Conservation (phyloP, 2,329 filamentous ascomycete species). For the Penicillium thymicola region DNA sequence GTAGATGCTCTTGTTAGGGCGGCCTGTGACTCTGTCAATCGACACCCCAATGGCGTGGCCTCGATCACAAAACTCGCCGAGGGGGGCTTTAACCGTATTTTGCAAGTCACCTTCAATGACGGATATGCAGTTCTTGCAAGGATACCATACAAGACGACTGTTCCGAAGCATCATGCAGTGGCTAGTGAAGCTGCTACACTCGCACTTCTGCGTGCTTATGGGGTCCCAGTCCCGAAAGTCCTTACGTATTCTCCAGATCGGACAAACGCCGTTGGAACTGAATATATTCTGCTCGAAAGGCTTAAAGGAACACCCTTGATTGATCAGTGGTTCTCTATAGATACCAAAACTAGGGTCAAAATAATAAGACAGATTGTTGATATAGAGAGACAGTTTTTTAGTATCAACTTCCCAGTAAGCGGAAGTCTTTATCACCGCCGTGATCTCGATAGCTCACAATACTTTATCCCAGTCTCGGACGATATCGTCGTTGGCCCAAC, state of each 20-base stretch:
- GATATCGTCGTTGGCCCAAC: constrained; percentile 25
- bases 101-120: constrained; percentile 33
- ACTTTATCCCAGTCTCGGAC: constrained; percentile 3
- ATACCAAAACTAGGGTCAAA: constrained; percentile 21
- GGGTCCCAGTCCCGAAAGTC: constrained; percentile 39
- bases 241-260: constrained; percentile 33
- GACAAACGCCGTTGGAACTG: constrained; percentile 37
- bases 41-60: neutral
- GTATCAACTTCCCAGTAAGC: constrained; percentile 23
- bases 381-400: constrained; percentile 22
- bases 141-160: constrained; percentile 33
- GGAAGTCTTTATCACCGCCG: constrained; percentile 29
- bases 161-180: constrained; percentile 29
- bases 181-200: constrained; percentile 42
- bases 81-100: constrained; percentile 38
- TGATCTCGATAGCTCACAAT: constrained; percentile 14
- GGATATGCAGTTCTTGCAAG: constrained; percentile 30
- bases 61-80: constrained; percentile 34
- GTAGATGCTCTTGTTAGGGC: constrained; percentile 7
- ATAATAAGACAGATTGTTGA: constrained; percentile 26
- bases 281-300: constrained; percentile 41
- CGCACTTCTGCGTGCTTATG: constrained; percentile 30
- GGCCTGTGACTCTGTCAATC: constrained; percentile 5
- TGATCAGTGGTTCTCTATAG: constrained; percentile 31
- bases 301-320: constrained; percentile 32